Evolutionary conservation across 169 alveolate species (phyloP), one percentile per base, ranked within the genome.

Genomic region (Cryptosporidium bovis): DNA sequence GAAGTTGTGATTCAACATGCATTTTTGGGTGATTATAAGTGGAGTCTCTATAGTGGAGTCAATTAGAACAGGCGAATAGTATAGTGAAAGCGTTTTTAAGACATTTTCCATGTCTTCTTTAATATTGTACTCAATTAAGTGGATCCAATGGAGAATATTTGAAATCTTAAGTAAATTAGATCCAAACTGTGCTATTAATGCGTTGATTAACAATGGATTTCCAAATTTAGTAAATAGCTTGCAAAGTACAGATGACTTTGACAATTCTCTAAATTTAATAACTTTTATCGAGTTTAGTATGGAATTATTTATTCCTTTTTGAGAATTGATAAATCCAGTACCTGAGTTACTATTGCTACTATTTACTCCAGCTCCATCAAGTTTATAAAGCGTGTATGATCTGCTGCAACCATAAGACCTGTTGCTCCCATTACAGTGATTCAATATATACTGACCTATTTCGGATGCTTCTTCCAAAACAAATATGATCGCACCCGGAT

Each of bases 381-480:
- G 44, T 46, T 77, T 77, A 15, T 24, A 44, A 18, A 77, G 46
- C 1, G 71, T 24, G 36, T 77, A 77, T 6, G 87, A 77, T 18
- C 64, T 55, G 64, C 31, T 77, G 27, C 51, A 77, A 15, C 64
- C 64, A 24, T 44, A 56, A 29, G 62, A 48, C 33, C 40, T 77
- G 56, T 15, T 71, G 50, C 77, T 60, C 5, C 64, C 27, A 27
- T 46, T 60, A 2, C 87, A 58, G 36, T 77, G 71, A 40, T 36
- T 48, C 29, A 77, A 40, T n/a, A 77, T 31, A 20, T 58, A 60
- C 29, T 77, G 87, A 5, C 65, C 87, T 34, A 71, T 29, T 24
- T 77, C 87, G 1, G 87, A 77, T 20, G 77, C 64, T 24, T 77
- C 87, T 27, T 77, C 87, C 36, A 77, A 62, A 6, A 77, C 64